A percentile compares a stretch with the other conserved stretches of the same genome.
These are phyloP conservation scores for Trypanosoma mega DNA, from an alignment of 208 protist genomes.

Conservation along the genomic window DNA sequence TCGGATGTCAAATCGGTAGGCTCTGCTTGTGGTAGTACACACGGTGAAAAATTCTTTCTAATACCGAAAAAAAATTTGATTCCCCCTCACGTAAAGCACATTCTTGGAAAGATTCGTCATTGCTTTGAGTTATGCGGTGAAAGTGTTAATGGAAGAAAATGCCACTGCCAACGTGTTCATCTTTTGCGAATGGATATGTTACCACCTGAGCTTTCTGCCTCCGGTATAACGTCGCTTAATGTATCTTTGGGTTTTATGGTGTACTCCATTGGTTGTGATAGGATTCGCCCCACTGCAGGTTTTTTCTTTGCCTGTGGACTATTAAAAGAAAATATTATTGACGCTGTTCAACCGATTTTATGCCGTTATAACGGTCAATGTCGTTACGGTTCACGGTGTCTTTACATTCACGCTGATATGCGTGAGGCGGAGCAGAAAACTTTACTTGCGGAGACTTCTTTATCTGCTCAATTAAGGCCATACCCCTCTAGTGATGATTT, in stretches of 20 bases:
- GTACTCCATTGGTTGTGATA: slow-evolving; percentile 11
- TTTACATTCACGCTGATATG: slow-evolving; percentile 78
- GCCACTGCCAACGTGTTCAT: slow-evolving; percentile 63
- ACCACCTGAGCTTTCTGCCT: slow-evolving; percentile 49
- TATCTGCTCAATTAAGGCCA: slow-evolving; percentile 10
- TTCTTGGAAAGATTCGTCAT: slow-evolving; percentile 63
- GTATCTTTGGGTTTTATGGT: slow-evolving; percentile 19
- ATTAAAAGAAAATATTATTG: slow-evolving; percentile 42
- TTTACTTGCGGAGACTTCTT: slow-evolving; percentile 32
- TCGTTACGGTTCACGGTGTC: slow-evolving; percentile 56
- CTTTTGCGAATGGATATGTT: slow-evolving; percentile 36
- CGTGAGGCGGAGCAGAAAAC: slow-evolving; percentile 2
- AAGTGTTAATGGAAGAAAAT: slow-evolving; percentile 21
- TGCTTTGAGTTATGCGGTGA: slow-evolving; percentile 67
- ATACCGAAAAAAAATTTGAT: slow-evolving; percentile 64
- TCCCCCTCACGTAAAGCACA: slow-evolving; percentile 69
- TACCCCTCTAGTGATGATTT: slow-evolving; percentile 31
- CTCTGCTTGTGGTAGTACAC: background rate
- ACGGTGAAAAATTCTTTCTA: slow-evolving; percentile 51
- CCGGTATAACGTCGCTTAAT: slow-evolving; percentile 15
- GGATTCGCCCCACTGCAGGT: slow-evolving; percentile 68
- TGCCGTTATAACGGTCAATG: slow-evolving; percentile 74
- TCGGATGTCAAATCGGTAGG: background rate
- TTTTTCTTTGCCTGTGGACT: slow-evolving; percentile 77
- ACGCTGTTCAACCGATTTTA: slow-evolving; percentile 66